phyloP scores from a whole-genome alignment of 768 basidiomycete species.

The Clavulina sp. region DNA sequence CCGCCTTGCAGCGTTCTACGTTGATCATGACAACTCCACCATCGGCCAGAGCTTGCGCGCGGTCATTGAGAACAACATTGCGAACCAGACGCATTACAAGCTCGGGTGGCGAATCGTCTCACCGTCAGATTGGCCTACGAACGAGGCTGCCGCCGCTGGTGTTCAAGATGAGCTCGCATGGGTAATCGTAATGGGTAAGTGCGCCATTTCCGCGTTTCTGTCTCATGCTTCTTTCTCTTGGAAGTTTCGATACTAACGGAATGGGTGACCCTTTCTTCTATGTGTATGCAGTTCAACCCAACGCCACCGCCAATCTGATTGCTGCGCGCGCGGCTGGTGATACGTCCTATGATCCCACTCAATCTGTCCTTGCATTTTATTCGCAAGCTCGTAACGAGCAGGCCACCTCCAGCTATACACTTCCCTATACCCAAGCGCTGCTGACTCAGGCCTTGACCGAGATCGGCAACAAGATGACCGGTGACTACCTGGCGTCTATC shows the following conservation, averaged over 20 bases:
- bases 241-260: not conserved
- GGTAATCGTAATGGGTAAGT: slow-evolving; percentile 26
- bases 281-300: slow-evolving; percentile 4
- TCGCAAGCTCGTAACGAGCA: slow-evolving; percentile 27
- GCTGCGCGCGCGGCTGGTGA: slow-evolving; percentile 7
- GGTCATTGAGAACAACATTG: not conserved
- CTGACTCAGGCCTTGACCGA: slow-evolving; percentile 11
- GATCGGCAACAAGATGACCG: slow-evolving; percentile 4
- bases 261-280: not conserved
- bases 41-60: not conserved
- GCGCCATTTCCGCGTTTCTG: not conserved
- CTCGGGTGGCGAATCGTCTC: slow-evolving; percentile 17
- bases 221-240: not conserved
- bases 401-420: slow-evolving; percentile 24
- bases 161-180: slow-evolving; percentile 25
- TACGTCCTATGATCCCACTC: slow-evolving; percentile 5
- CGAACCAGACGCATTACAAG: slow-evolving; percentile 6
- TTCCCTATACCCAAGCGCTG: slow-evolving; percentile 20
- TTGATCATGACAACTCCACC: not conserved
- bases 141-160: slow-evolving; percentile 18
- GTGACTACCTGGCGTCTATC: slow-evolving; percentile 11
- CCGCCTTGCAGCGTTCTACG: not conserved
- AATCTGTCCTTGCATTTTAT: slow-evolving; percentile 6
- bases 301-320: slow-evolving; percentile 6
- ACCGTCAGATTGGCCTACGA: slow-evolving; percentile 14